Evolutionary conservation across 106 monocot species (phyloP).

Genomic region (Acorus gramineus): DNA sequence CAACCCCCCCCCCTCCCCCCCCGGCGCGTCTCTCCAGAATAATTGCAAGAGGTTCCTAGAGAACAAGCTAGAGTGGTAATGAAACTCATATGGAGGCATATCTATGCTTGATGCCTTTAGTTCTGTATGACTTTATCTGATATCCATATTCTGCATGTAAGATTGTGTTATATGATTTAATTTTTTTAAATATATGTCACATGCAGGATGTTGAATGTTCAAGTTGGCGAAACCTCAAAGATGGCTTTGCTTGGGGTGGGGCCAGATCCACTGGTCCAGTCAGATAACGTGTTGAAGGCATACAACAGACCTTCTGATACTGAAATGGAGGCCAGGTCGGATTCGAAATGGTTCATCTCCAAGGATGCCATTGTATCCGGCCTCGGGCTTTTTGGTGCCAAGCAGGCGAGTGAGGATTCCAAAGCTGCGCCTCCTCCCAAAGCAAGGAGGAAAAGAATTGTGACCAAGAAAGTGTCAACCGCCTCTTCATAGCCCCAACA

Average conservation of each 20-base stretch:
- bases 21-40: too few species aligned
- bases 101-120: too few species aligned
- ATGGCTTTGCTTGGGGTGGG: conserved; percentile 83
- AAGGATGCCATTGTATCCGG: conserved; percentile 84
- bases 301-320: conserved; percentile 47
- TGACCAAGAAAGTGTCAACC: conserved; percentile 44
- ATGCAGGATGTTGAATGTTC: conserved; percentile 63
- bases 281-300: conserved; percentile 55
- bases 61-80: too few species aligned
- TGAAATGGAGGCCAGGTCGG: conserved; percentile 12
- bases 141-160: too few species aligned
- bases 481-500: too few species aligned
- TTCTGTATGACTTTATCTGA: too few species aligned
- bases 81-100: too few species aligned
- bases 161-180: too few species aligned
- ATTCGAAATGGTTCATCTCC: conserved; percentile 85
- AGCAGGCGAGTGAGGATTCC: conserved; percentile 29
- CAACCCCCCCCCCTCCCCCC: too few species aligned
- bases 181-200: too few species aligned
- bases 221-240: conserved; percentile 69
- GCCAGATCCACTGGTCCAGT: conserved; percentile 64
- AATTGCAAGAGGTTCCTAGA: too few species aligned
- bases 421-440: conserved; percentile 24
- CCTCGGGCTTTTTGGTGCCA: conserved; percentile 76
- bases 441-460: conserved; percentile 55